phyloP scores from a whole-genome alignment of 208 protist species.

The Leishmania aethiopica region DNA sequence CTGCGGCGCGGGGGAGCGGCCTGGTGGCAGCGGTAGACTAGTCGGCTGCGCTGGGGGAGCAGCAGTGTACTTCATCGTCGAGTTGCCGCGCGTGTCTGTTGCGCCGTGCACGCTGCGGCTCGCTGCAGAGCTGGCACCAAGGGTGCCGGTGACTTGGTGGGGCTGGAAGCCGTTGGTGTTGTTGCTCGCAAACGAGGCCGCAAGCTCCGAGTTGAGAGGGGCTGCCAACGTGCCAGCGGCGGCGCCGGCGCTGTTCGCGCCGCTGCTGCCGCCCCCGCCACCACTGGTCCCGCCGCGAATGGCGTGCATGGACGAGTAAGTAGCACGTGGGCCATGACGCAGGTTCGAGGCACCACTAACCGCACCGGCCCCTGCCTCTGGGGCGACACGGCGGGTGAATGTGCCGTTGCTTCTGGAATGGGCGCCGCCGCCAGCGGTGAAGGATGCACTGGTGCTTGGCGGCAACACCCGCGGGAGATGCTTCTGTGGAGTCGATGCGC shows the following conservation, averaged over 20 bases:
- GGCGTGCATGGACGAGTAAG: neutral
- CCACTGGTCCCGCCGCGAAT: neutral
- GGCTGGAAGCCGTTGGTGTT: neutral
- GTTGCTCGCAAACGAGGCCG: neutral
- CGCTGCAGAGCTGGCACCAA: neutral
- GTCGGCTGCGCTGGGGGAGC: conserved; percentile 4
- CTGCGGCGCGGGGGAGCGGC: neutral
- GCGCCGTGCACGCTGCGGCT: neutral
- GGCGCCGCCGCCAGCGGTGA: neutral
- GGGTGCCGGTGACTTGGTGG: neutral
- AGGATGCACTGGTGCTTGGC: neutral
- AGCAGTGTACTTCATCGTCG: conserved; percentile 4
- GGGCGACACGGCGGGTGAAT: neutral
- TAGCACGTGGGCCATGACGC: conserved; percentile 8
- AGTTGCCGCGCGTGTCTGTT: neutral
- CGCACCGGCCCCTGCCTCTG: neutral
- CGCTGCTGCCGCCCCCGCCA: neutral
- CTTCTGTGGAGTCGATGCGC: neutral
- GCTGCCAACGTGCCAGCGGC: neutral
- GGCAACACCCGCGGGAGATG: neutral
- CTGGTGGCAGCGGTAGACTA: conserved; percentile 12
- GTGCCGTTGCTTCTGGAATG: neutral
- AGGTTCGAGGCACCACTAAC: neutral
- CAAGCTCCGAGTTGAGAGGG: neutral
- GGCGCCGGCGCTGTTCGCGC: neutral